Base-by-base conservation (phyloP, 441 rosid species). In the Breynia disticha region DNA sequence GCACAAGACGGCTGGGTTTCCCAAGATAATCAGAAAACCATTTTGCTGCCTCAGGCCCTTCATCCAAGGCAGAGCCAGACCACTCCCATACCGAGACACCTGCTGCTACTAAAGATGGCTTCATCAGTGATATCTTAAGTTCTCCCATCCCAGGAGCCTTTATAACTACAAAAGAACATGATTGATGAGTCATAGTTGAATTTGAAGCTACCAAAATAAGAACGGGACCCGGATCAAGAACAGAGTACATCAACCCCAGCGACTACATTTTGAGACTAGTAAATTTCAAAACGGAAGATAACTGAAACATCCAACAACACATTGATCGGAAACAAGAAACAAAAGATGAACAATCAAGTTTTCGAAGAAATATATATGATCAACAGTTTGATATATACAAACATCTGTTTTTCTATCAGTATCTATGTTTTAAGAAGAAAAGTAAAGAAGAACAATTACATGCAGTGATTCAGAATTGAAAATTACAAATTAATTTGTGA, bases 41-140 rank as follows among this genome's bases (percentile, higher is more conserved):
- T 49, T 66, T 61, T 46, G 91, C 82, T 37, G 95, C 95, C 72
- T 80, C 85, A 16, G 72, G 77, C 51, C 95, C 98, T 72, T 90
- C 96, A 71, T 85, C 98, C 55, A 82, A 59, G 2, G 98, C 93
- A 6, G 95, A 77, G 59, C 96, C 98, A 42, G 81, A 81, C 96
- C 95, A 90, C 61, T 87, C 96, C 96, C 96, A 84, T 3, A 87
- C 79, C 0, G 96, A 83, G 76, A 90, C 73, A 66, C 81, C 80
- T 55, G 73, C 66, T 7, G 80, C 53, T 60, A 72, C 63, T 54
- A 60, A 57, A 0, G 14, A 44, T 1, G 84, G 85, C 65, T 64
- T 78, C 45, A 76, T 67, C 59, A 87, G 55, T 9, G 93, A 68
- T 45, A 90, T 67, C 68, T 68, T 77, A 60, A 84, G 96, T 46